A percentile compares a stretch with the other conserved stretches of the same genome.
phyloP scores from a whole-genome alignment of 2,329 filamentous ascomycete species.

The Aspergillus versicolor region DNA sequence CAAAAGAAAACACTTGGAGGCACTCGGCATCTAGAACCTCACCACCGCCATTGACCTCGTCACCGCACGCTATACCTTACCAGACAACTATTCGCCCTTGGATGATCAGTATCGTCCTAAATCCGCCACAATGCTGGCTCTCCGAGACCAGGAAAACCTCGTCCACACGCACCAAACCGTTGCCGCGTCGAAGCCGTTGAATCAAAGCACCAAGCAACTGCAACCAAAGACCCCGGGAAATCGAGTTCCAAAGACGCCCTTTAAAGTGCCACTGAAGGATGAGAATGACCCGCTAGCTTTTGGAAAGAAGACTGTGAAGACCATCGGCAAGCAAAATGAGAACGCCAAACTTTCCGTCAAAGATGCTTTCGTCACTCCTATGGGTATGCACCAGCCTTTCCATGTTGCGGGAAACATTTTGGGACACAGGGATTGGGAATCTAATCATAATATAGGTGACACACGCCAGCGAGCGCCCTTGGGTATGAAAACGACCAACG shows the following conservation, averaged over 20 bases:
- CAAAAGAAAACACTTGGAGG: constrained; percentile 24
- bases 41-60: constrained; percentile 5
- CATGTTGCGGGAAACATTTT: neutral
- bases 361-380: constrained; percentile 73
- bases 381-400: constrained; percentile 57
- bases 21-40: constrained; percentile 23
- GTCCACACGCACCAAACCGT: constrained; percentile 71
- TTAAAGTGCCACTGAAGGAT: constrained; percentile 74
- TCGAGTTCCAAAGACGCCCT: constrained; percentile 77
- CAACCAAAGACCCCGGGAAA: constrained; percentile 76
- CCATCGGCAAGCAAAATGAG: constrained; percentile 57
- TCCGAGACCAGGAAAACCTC: constrained; percentile 85
- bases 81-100: constrained; percentile 4
- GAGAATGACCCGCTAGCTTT: constrained; percentile 70
- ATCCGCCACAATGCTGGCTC: constrained; percentile 65
- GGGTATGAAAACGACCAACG: constrained; percentile 95
- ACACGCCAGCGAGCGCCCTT: constrained; percentile 75
- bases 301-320: constrained; percentile 60
- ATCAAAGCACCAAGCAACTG: constrained; percentile 61
- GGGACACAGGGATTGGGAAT: too few relatives aligned
- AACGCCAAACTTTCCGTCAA: constrained; percentile 57
- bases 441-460: constrained; percentile 41
- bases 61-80: neutral
- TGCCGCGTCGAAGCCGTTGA: constrained; percentile 69
- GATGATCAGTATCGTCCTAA: constrained; percentile 20